Evolutionary conservation across 495 filamentous ascomycete species (phyloP).

Genomic region (Podospora bellae-mahoneyi): DNA sequence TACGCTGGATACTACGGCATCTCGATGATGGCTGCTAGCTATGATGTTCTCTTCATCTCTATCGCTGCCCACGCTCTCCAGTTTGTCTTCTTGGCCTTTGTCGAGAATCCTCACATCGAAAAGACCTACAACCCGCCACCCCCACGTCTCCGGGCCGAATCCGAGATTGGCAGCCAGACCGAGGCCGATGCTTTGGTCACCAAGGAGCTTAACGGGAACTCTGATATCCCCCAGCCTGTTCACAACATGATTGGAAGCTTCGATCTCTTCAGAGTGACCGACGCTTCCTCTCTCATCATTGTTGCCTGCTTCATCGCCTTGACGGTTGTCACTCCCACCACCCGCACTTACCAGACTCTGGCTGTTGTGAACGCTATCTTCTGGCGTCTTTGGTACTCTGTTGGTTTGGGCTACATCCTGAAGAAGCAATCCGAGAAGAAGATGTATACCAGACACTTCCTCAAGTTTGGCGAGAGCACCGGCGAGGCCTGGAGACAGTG

Average conservation of each 20-base stretch:
- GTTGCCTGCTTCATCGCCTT: constrained; percentile 68
- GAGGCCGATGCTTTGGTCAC: constrained; percentile 17
- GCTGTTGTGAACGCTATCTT: constrained; percentile 76
- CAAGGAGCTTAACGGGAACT: constrained; percentile 4
- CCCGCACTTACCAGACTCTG: constrained; percentile 64
- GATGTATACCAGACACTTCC: constrained; percentile 91
- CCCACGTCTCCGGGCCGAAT: constrained; percentile 56
- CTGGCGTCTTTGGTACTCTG: constrained; percentile 89
- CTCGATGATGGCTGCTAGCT: constrained; percentile 97
- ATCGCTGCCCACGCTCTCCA: constrained; percentile 92
- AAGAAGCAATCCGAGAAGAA: constrained; percentile 83
- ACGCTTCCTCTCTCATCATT: constrained; percentile 73
- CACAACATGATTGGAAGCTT: constrained; percentile 85
- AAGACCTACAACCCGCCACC: constrained; percentile 94
- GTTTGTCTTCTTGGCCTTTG: constrained; percentile 81
- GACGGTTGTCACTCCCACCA: constrained; percentile 73
- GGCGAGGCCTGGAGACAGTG: constrained; percentile 96
- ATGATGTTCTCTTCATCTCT: constrained; percentile 93
- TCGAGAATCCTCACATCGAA: constrained; percentile 98
- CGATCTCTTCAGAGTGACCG: constrained; percentile 81
- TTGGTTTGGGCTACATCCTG: constrained; percentile 83
- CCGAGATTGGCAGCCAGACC: constrained; percentile 38
- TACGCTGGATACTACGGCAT: constrained; percentile 98
- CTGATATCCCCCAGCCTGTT: constrained; percentile 55
- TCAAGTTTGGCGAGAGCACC: constrained; percentile 88